Evolutionary conservation across 352 stramenopile genomes (phyloP), one percentile per base, ranked within the genome.

Genomic region (Hyaloperonospora arabidopsidis): DNA sequence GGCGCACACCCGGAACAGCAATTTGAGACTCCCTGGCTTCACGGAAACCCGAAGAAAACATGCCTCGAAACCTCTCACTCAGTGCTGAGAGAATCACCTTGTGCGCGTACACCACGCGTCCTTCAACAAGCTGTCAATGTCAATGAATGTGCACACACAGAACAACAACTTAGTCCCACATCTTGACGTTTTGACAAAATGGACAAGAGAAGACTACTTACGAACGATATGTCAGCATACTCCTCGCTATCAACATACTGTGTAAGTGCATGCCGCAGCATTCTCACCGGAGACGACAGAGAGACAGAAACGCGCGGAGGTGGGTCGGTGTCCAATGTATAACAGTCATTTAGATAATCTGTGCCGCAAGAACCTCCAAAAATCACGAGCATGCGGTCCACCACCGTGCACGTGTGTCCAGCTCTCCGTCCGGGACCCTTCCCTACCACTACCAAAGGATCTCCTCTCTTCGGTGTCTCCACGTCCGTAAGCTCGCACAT

Each of bases 161-260:
- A 22, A 40, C 19, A 50, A 23, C 23, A 57, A 51, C 12, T 48
- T 22, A 58, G 48, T 56, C 15, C 12, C n/a, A 13, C 45, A 13
- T 49, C 45, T 34, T 40, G 6, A 5, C 36, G n/a, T n/a, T n/a
- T n/a, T n/a, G 2, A 45, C 12, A 11, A 43, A 55, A 12, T 17
- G 57, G 39, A 40, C 36, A 40, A 14, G 11, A 56, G 41, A 13
- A 41, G 18, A 35, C 6, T 59, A 72, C 74, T 49, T 78, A 82
- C 74, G 63, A 98, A 98, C 4, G 87, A 97, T 48, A 98, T 95
- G 59, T 98, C 93, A 6, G 90, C 91, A 59, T 98, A 98, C 57
- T 97, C 84, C 39, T 95, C 79, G 48, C 84, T 81, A 62, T 98
- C 94, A 49, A 94, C 87, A 69, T 95, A 98, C 40, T 94, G 70